Percentiles rank a stretch among this genome's conserved stretches.
phyloP scores from a whole-genome alignment of 345 rosid species.

The Gossypium longicalyx region DNA sequence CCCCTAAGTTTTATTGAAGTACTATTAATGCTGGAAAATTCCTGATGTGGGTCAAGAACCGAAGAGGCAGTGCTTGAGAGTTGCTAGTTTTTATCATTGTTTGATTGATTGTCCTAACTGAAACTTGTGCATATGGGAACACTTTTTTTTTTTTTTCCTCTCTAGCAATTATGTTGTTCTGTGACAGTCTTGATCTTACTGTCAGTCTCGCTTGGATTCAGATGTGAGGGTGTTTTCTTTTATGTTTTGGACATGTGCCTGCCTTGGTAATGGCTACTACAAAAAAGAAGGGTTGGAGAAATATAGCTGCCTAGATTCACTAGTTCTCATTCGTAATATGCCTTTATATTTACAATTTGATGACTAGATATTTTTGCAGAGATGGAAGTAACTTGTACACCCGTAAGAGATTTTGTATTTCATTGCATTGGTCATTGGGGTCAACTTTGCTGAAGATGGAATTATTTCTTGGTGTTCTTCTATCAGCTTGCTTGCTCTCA shows the following conservation, averaged over 20 bases:
- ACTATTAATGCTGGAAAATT: background rate
- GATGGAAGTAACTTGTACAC: conserved; percentile 17
- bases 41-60: background rate
- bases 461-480: conserved; percentile 33
- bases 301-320: background rate
- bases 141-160: background rate
- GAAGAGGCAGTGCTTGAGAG: background rate
- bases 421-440: conserved; percentile 18
- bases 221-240: background rate
- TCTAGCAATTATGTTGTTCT: background rate
- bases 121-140: background rate
- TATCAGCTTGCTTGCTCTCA: conserved; percentile 46
- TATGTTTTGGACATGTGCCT: background rate
- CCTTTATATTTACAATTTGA: background rate
- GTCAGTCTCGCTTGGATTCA: background rate
- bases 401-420: conserved; percentile 9
- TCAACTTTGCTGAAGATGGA: conserved; percentile 51
- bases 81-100: background rate
- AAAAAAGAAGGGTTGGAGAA: background rate
- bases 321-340: background rate
- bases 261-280: background rate
- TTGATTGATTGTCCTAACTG: background rate
- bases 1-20: background rate
- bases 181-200: background rate
- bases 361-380: conserved; percentile 12